Evolutionary conservation across 225 moss, liverwort and hornwort genomes (phyloP), one percentile per base, ranked within the genome.

Genomic region (Lunularia cruciata): DNA sequence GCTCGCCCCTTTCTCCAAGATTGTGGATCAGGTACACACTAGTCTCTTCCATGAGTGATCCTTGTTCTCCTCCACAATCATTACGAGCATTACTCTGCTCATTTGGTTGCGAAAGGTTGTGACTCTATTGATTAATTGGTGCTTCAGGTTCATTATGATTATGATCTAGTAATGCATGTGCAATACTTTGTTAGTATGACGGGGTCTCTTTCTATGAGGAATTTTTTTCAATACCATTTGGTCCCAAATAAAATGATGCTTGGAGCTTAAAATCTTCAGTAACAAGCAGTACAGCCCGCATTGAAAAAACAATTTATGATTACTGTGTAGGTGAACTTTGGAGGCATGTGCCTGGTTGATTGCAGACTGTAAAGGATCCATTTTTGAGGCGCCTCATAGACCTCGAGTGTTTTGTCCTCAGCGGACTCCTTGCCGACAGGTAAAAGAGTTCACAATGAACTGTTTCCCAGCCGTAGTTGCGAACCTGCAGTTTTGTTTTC

Each of bases 341-440:
- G 76, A 65, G 65, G 58, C 76, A 28, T 71, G 63, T 63, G 39
- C 34, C 43, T 70, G 65, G 39, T 20, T 71, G 80, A 59, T 71
- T 86, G 83, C 87, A 91, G 91, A 85, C 85, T 76, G 91, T 89
- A 39, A 87, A 71, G 62, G 91, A 91, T 74, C 85, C 85, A 45
- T 91, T 91, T 36, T 82, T 91, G 42, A 87, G 76, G 78, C 82
- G 85, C 51, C 80, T 91, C 47, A 87, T 91, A 71, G 91, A 91
- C 72, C 68, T 91, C 39, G 91, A 91, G 70, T 91, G 91, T 62
- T 91, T 91, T 73, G 87, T 91, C 4, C 76, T 91, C 66, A 91
- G 91, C 59, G 91, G 91, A 40, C 89, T 91, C 60, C 72, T 83
- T 10, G 91, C 89, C 55, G 89, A 91, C 82, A 89, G 87, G 91